phyloP scores from a whole-genome alignment of 2,329 filamentous ascomycete species.

The Sporothrix luriei region DNA sequence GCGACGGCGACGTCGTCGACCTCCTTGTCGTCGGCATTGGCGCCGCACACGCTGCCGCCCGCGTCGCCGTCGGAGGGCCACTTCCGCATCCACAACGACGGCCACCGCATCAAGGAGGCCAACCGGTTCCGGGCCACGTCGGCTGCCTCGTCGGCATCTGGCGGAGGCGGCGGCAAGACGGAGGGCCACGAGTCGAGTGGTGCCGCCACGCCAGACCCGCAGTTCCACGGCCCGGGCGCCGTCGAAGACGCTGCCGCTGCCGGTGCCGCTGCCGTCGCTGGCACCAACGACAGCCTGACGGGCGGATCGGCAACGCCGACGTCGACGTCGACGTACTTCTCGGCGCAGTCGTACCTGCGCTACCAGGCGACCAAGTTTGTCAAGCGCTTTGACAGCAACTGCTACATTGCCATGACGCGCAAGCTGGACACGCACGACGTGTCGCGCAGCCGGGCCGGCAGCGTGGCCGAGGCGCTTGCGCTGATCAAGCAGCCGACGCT shows the following conservation, averaged over 20 bases:
- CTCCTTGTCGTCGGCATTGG: background rate
- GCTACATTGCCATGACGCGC: conserved; percentile 97
- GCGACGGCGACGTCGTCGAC: background rate
- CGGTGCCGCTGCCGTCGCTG: conserved; percentile 41
- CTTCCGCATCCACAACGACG: conserved; percentile 81
- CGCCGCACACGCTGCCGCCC: conserved; percentile 5
- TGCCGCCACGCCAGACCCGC: conserved; percentile 36
- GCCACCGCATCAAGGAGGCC: conserved; percentile 65
- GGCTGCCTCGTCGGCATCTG: background rate
- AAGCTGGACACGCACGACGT: conserved; percentile 98
- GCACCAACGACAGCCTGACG: conserved; percentile 53
- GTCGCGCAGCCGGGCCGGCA: conserved; percentile 70
- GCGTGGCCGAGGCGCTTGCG: conserved; percentile 73
- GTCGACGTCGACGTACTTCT: conserved; percentile 85
- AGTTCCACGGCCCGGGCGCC: conserved; percentile 36
- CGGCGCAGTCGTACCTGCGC: conserved; percentile 92
- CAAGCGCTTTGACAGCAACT: conserved; percentile 95
- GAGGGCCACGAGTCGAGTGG: conserved; percentile 10
- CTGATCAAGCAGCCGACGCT: conserved; percentile 86
- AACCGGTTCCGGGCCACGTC: conserved; percentile 48
- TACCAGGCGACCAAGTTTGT: conserved; percentile 98
- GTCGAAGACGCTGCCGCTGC: conserved; percentile 21
- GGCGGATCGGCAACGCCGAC: conserved; percentile 60
- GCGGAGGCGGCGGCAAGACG: background rate
- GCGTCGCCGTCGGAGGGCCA: conserved; percentile 66